Evolutionary conservation across 2,329 filamentous ascomycete genomes (phyloP).

Genomic region (Fusarium graminum): DNA sequence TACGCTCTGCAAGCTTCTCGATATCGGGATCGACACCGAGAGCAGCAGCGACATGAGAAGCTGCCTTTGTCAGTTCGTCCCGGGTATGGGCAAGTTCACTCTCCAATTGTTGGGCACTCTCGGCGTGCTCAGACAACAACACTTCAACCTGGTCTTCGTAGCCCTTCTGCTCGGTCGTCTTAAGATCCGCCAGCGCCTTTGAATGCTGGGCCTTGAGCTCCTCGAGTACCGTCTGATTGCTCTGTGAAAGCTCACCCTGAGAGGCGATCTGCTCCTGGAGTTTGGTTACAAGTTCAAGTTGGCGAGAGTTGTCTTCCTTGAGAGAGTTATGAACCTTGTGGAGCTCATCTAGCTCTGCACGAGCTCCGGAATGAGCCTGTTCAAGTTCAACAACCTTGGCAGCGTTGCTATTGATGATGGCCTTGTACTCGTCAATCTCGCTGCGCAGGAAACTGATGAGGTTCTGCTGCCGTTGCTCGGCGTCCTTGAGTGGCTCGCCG

Average conservation of each 20-base stretch:
- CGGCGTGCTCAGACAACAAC: constrained; percentile 72
- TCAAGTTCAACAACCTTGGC: constrained; percentile 81
- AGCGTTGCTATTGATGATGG: constrained; percentile 76
- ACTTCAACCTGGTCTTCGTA: constrained; percentile 69
- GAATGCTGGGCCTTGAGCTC: constrained; percentile 64
- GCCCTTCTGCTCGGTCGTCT: constrained; percentile 63
- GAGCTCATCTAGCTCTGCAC: constrained; percentile 76
- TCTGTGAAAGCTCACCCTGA: constrained; percentile 70
- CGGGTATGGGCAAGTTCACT: constrained; percentile 74
- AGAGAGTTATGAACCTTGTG: constrained; percentile 69
- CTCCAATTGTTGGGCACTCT: constrained; percentile 68
- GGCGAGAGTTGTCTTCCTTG: constrained; percentile 58
- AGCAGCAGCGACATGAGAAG: constrained; percentile 72
- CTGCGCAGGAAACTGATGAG: constrained; percentile 73
- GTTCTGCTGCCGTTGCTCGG: constrained; percentile 68
- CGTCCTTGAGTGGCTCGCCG: constrained; percentile 61
- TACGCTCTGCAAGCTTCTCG: constrained; percentile 75
- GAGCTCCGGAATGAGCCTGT: constrained; percentile 74
- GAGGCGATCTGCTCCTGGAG: constrained; percentile 71
- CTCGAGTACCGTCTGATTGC: constrained; percentile 65
- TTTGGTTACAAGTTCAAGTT: constrained; percentile 63
- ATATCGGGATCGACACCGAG: constrained; percentile 73
- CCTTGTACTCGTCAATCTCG: constrained; percentile 86
- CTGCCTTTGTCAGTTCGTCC: constrained; percentile 74
- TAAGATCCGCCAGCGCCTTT: constrained; percentile 64